Evolutionary conservation across 768 basidiomycete genomes (phyloP), one percentile per base, ranked within the genome.

Genomic region (Rhodosporidiobolus odoratus): DNA sequence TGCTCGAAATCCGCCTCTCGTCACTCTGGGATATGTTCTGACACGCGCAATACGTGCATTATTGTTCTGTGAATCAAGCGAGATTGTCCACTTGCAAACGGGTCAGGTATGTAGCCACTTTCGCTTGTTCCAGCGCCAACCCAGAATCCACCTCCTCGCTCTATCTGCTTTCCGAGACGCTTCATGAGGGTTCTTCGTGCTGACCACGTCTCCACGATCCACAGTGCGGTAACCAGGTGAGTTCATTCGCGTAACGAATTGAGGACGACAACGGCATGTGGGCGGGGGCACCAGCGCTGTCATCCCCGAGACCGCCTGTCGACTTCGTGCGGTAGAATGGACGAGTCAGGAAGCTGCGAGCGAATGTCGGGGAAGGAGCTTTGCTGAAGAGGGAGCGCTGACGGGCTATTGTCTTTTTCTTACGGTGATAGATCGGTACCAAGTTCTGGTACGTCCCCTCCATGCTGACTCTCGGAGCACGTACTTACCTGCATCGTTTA

Each of bases 51-150:
- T 12, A 19, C 4, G 43, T 47, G 60, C 37, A n/a, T n/a, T n/a
- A n/a, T n/a, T n/a, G n/a, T n/a, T n/a, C n/a, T n/a, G n/a, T n/a
- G n/a, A n/a, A n/a, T n/a, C n/a, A n/a, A 62, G 94, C 85, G 94
- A 98, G 88, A 97, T 98, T 83, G 94, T 98, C 81, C 95, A 98
- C 84, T 88, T 98, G 79, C 95, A 98, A 82, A 97, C 95, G 75
- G 95, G 95, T 84, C 95, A 96, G 87, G 92, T 92, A 78, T 77
- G 84, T 80, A 9, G 32, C 45, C 32, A 25, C 21, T 9, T 8
- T 30, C 64, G 45, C 41, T 32, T n/a, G n/a, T n/a, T n/a, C n/a
- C n/a, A n/a, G n/a, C n/a, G n/a, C n/a, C n/a, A n/a, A n/a, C n/a
- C n/a, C n/a, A 23, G 9, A 43, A 30, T 27, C 19, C 56, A 21